Evolutionary conservation across 2,329 filamentous ascomycete genomes (phyloP), one percentile per base, ranked within the genome.

Genomic region (Claviceps spartinae): DNA sequence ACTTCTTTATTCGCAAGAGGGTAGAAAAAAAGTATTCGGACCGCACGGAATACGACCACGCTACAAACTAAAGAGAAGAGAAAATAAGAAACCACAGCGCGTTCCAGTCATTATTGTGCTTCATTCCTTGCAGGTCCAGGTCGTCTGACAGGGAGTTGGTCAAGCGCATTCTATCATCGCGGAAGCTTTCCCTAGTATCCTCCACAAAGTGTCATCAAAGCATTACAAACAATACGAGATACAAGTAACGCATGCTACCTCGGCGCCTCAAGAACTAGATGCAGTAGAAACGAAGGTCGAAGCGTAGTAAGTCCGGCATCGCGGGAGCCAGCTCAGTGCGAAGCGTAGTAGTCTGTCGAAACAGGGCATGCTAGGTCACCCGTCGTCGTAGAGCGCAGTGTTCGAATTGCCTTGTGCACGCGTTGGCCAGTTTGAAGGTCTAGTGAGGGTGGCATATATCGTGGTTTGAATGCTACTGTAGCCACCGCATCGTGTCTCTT

Each of bases 1-100:
- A 55, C 20, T 34, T 48, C 48, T 55, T 47, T 55, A 50, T 54
- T 48, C 30, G 26, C 38, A 51, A 50, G 18, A 37, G 11, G 4
- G 5, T 30, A 20, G 41, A 14, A 37, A 50, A 22, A 22, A 43
- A 18, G 20, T 43, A 24, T 34, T 34, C 3, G 9, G 30, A 34
- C 3, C 30, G 30, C 30, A 34, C 30, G 30, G 30, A 34, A 9
- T 34, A 11, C 30, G 30, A 34, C 22, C 13, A 8, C 14, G 26
- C 13, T 24, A 44, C 42, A 11, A 42, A 42, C 13, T 3, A 44
- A 26, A 14, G 22, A 22, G 41, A 43, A 43, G 11, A 43, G 16
- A 44, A 16, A 26, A 24, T 24, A 43, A 42, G 20, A 42, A 42
- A 42, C 20, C 41, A n/a, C 30, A 20, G 22, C 7, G 48, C 40